These are phyloP conservation scores for Quillaja saponaria DNA, from an alignment of 306 rosid species.

Conservation along the genomic window DNA sequence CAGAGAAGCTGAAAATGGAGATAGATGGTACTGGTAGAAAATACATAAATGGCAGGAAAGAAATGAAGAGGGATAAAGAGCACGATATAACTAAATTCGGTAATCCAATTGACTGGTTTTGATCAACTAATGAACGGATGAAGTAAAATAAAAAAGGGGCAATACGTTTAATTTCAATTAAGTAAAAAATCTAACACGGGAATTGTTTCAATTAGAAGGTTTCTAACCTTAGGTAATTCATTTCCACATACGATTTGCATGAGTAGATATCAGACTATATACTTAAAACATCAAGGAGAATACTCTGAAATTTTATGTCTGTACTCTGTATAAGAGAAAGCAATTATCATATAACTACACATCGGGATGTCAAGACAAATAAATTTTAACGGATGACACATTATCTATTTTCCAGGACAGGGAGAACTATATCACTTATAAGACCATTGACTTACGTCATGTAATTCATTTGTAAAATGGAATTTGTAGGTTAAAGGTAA, in stretches of 20 bases:
- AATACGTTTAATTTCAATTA: constrained; percentile 18
- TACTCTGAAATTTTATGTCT: background rate
- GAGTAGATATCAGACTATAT: constrained; percentile 7
- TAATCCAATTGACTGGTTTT: constrained; percentile 13
- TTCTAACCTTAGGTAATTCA: constrained; percentile 18
- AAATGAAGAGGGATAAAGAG: constrained; percentile 8
- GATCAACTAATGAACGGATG: constrained; percentile 26
- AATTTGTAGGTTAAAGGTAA: no score
- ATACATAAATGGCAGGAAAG: constrained; percentile 14
- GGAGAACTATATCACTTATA: no score
- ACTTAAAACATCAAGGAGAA: background rate
- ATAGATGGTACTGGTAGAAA: background rate
- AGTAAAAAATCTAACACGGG: background rate
- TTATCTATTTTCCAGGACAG: no score
- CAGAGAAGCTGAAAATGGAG: constrained; percentile 7
- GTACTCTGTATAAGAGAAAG: no score
- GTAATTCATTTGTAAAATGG: no score
- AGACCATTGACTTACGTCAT: no score
- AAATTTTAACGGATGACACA: no score
- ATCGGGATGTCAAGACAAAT: no score
- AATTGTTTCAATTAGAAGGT: no score
- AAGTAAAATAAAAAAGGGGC: constrained; percentile 9
- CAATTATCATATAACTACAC: no score
- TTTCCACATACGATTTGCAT: constrained; percentile 3
- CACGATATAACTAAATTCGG: background rate